Evolutionary conservation across 2,329 filamentous ascomycete genomes (phyloP), one percentile per base, ranked within the genome.

Genomic region (Pseudohalonectria lignicola): DNA sequence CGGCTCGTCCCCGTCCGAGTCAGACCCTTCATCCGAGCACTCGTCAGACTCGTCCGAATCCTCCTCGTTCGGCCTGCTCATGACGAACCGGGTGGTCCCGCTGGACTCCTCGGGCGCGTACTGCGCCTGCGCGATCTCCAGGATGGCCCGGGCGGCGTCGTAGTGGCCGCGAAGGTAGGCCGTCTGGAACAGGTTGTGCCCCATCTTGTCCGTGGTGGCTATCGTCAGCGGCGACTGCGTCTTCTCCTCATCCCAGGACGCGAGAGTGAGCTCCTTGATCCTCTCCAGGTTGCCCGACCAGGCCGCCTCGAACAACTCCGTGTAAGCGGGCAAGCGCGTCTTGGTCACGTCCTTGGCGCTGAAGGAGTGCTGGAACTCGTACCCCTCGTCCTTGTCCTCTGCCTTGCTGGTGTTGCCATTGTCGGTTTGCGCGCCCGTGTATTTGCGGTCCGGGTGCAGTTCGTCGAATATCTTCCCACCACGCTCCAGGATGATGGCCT

Each of bases 101-200:
- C 64, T 61, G 26, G 69, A 63, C 31, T 80, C 67, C 17, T 62
- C 55, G 0, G 74, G 73, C 4, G 68, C 63, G 56, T 80, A 86
- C 49, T 92, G 85, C 3, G 74, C 76, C 32, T 74, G 67, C 0
- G 73, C 67, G 44, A 92, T 86, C 41, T 82, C 77, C 7, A 92
- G 62, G 19, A 92, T 74, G 2, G 69, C 70, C 41, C 63, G 69
- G 1, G 84, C 82, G 11, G 79, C 60, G 1, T 76, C 66, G 32
- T 69, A 55, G 47, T 90, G 79, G 1, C 80, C 79, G 19, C 71
- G 71, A 4, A 81, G 52, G 34, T 84, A 70, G 1, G 83, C 79
- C 36, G 92, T 60, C 0, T 73, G 74, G 50, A 90, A 86, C 0
- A 82, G 78, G 11, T 55, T 74, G 42, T 78, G 67, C 2, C 49